Evolutionary conservation across 768 basidiomycete species (phyloP).

Genomic region (Mycena maculata): DNA sequence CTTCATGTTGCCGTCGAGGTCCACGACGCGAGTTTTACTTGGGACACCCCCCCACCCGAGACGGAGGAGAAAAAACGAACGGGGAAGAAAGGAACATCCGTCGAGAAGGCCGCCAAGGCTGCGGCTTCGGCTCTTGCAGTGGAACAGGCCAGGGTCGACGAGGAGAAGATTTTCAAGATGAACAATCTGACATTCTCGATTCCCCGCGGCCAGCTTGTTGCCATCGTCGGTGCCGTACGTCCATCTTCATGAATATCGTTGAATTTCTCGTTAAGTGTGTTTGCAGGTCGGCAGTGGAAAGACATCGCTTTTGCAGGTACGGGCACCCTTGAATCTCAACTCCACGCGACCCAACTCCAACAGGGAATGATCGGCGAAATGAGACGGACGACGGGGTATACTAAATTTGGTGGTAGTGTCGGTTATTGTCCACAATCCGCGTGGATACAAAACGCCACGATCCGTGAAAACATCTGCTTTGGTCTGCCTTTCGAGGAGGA

Average conservation of each 20-base stretch:
- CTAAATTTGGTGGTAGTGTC: constrained; percentile 80
- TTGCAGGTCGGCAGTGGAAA: constrained; percentile 70
- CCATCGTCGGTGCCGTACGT: constrained; percentile 79
- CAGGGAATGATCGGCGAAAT: constrained; percentile 88
- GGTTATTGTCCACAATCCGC: constrained; percentile 89
- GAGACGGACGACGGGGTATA: constrained; percentile 72
- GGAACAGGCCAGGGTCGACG: constrained; percentile 48
- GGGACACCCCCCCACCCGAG: constrained; percentile 82
- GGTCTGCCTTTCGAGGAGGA: constrained; percentile 85
- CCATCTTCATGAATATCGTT: neutral
- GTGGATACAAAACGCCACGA: constrained; percentile 93
- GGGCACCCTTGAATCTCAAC: too few relatives aligned
- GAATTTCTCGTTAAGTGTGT: neutral
- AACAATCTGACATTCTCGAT: constrained; percentile 73
- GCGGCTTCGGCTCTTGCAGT: constrained; percentile 27
- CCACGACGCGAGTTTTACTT: constrained; percentile 79
- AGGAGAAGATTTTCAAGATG: constrained; percentile 70
- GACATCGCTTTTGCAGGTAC: constrained; percentile 75
- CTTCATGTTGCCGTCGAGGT: constrained; percentile 76
- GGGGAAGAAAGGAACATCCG: constrained; percentile 30
- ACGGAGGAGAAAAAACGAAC: constrained; percentile 53
- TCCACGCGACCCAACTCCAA: too few relatives aligned
- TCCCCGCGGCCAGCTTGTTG: constrained; percentile 81
- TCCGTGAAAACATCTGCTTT: constrained; percentile 91
- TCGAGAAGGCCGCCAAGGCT: constrained; percentile 30